Evolutionary conservation across 805 yeast genomes (phyloP).

Genomic region (Candida germanica): DNA sequence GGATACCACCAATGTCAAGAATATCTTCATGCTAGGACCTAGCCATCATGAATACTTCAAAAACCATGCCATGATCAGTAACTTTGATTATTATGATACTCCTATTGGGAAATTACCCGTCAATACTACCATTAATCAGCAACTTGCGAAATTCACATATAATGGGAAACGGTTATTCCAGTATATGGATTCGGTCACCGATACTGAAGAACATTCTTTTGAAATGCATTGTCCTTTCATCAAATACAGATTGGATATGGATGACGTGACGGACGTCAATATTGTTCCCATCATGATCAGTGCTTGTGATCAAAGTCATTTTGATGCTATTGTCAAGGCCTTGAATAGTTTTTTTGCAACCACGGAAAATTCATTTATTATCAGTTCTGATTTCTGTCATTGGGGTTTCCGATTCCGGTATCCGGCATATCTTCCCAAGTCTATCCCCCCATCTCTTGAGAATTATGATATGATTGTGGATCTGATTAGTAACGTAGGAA

Average conservation of each 20-base stretch:
- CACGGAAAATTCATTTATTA: conserved; percentile 61
- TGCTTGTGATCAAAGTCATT: conserved; percentile 46
- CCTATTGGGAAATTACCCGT: conserved; percentile 78
- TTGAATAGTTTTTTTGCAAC: conserved; percentile 55
- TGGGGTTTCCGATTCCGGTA: conserved; percentile 62
- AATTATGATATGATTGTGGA: background rate
- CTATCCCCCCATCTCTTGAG: conserved; percentile 3
- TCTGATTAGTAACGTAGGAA: background rate
- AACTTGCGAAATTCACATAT: conserved; percentile 23
- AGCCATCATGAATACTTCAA: conserved; percentile 84
- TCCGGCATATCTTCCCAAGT: conserved; percentile 28
- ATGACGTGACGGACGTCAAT: conserved; percentile 20
- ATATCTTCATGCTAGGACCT: conserved; percentile 86
- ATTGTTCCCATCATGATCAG: conserved; percentile 84
- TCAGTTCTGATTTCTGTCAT: conserved; percentile 93
- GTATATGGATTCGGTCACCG: conserved; percentile 57
- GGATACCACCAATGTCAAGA: conserved; percentile 53
- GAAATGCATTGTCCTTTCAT: conserved; percentile 92
- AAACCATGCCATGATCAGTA: conserved; percentile 53
- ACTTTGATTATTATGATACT: conserved; percentile 60
- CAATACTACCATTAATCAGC: conserved; percentile 46
- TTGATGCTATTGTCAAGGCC: conserved; percentile 42
- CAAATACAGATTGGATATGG: conserved; percentile 42
- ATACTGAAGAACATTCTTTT: conserved; percentile 85
- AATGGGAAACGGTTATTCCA: conserved; percentile 38